A percentile compares a stretch with the other conserved stretches of the same genome.
Conservation (phyloP, 768 basidiomycete genomes). For the Phlebiopsis gigantea region DNA sequence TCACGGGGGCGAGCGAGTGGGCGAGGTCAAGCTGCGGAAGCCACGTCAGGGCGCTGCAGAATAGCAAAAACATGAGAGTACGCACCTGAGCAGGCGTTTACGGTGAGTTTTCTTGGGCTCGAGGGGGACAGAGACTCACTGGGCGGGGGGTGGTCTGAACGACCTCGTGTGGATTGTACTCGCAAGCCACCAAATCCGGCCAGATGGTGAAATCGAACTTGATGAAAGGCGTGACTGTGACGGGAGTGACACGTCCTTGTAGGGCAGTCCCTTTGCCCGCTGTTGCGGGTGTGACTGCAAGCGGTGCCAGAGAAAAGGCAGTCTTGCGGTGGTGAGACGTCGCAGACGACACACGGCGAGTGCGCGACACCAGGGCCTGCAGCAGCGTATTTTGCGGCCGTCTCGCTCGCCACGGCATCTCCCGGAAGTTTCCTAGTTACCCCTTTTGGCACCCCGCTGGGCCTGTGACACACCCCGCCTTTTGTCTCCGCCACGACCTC, state of each 20-base stretch:
- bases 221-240: conserved; percentile 25
- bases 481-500: neutral
- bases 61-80: neutral
- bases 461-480: neutral
- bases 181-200: conserved; percentile 29
- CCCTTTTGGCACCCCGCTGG: conserved; percentile 9
- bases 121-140: neutral
- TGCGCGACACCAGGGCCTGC: neutral
- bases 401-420: conserved; percentile 7
- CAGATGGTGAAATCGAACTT: conserved; percentile 23
- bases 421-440: conserved; percentile 21
- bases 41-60: neutral
- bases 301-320: neutral
- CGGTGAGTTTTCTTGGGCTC: neutral
- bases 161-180: conserved; percentile 22
- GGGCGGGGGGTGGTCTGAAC: conserved; percentile 6
- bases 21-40: neutral
- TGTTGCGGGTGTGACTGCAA: neutral
- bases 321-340: too few relatives aligned
- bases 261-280: neutral
- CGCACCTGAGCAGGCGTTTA: neutral
- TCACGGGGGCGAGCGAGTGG: neutral
- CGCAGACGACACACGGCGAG: neutral
- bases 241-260: neutral
- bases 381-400: neutral